Conservation (phyloP, 768 basidiomycete genomes). For the Lactarius akahatsu region DNA sequence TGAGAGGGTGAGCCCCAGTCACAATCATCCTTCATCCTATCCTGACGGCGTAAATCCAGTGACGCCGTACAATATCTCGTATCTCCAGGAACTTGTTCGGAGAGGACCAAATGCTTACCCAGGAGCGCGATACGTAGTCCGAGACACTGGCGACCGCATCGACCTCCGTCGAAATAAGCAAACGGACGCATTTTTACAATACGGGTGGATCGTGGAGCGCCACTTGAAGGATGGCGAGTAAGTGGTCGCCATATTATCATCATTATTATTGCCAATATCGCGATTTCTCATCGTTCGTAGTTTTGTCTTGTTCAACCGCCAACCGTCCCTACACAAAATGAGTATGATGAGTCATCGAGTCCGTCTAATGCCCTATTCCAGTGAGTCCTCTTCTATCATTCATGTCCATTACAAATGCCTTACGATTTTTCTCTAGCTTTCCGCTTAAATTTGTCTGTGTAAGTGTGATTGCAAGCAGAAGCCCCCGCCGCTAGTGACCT, state of each 20-base stretch:
- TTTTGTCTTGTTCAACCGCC: conserved; percentile 94
- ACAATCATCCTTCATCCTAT: conserved; percentile 9
- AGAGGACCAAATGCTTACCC: conserved; percentile 95
- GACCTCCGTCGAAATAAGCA: conserved; percentile 96
- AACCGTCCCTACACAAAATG: conserved; percentile 99
- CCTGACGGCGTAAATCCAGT: conserved; percentile 47
- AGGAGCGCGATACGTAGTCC: conserved; percentile 93
- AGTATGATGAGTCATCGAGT: conserved; percentile 99
- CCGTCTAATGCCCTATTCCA: conserved; percentile 96
- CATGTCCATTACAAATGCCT: conserved; percentile 8
- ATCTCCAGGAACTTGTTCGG: conserved; percentile 91
- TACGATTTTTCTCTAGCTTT: conserved; percentile 61
- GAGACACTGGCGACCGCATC: conserved; percentile 96
- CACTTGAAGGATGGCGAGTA: conserved; percentile 98
- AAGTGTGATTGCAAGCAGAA: conserved; percentile 41
- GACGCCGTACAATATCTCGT: conserved; percentile 94
- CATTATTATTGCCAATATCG: neutral
- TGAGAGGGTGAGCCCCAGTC: conserved; percentile 68
- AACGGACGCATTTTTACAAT: conserved; percentile 92
- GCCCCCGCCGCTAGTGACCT: conserved; percentile 33
- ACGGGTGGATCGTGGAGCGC: conserved; percentile 97
- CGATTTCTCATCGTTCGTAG: conserved; percentile 40
- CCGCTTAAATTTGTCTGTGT: conserved; percentile 97
- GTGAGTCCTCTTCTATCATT: conserved; percentile 47
- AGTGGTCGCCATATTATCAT: conserved; percentile 41